phyloP scores from a whole-genome alignment of 768 basidiomycete species.

The Tricholoma saponaceum region DNA sequence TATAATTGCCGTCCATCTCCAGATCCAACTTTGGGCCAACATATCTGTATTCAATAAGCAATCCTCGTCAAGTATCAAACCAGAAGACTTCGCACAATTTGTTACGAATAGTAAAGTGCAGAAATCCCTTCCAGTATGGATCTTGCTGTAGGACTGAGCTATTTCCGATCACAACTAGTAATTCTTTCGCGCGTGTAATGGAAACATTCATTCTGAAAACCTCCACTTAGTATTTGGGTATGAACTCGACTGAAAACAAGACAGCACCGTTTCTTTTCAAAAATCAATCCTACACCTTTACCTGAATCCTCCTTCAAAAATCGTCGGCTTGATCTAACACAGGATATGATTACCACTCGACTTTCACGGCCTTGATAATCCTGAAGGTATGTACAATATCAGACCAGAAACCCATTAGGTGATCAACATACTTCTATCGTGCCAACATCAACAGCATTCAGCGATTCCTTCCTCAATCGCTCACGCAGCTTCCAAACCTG shows the following conservation, averaged over 20 bases:
- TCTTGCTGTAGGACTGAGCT: conserved; percentile 37
- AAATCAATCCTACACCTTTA: conserved; percentile 42
- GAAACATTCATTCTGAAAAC: conserved; percentile 48
- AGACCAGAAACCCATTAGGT: neutral
- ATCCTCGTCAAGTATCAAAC: neutral
- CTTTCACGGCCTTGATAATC: conserved; percentile 51
- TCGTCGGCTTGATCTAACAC: conserved; percentile 40
- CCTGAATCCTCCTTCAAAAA: conserved; percentile 45
- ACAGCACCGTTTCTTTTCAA: conserved; percentile 41
- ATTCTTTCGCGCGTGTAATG: conserved; percentile 50
- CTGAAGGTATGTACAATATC: conserved; percentile 13
- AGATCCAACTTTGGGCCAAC: conserved; percentile 38
- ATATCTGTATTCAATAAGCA: conserved; percentile 27
- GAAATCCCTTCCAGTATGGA: conserved; percentile 48
- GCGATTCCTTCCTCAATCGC: conserved; percentile 34
- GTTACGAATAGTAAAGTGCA: conserved; percentile 44
- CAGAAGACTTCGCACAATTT: conserved; percentile 31
- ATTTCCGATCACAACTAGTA: conserved; percentile 48
- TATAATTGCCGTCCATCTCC: conserved; percentile 44
- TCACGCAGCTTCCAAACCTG: conserved; percentile 51
- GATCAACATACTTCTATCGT: conserved; percentile 39
- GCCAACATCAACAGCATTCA: conserved; percentile 45
- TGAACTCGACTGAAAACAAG: neutral
- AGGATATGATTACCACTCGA: conserved; percentile 47
- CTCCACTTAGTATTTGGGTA: neutral